Conservation (phyloP, 1,284 basidiomycete genomes). For the Moesziomyces parantarcticus region DNA sequence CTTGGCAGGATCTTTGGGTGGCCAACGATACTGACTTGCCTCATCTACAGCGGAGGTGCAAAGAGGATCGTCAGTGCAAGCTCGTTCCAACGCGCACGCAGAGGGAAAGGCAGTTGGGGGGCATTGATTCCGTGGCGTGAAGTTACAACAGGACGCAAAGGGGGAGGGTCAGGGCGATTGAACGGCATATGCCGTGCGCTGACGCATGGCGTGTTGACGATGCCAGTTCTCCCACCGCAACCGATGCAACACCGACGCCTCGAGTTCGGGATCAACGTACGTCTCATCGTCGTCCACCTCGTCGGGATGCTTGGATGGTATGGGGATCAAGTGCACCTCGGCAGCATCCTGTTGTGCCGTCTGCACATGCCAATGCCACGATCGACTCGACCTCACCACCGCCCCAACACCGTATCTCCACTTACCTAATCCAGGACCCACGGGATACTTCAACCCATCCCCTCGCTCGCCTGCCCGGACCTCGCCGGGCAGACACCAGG, state of each 20-base stretch:
- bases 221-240: conserved; percentile 42
- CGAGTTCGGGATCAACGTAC: conserved; percentile 26
- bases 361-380: conserved; percentile 13
- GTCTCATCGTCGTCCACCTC: conserved; percentile 17
- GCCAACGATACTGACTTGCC: conserved; percentile 70
- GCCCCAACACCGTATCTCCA: not conserved
- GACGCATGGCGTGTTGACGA: conserved; percentile 9
- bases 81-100: too few species aligned
- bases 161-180: not conserved
- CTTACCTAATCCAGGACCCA: conserved; percentile 20
- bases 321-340: not conserved
- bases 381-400: not conserved
- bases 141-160: too few species aligned
- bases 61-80: too few species aligned
- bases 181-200: not conserved
- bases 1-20: conserved; percentile 70
- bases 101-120: too few species aligned
- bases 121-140: too few species aligned
- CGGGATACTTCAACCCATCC: conserved; percentile 77
- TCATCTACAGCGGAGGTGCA: conserved; percentile 58
- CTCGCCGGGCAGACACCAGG: conserved; percentile 83
- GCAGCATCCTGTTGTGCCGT: conserved; percentile 11
- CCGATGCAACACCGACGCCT: conserved; percentile 33
- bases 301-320: too few species aligned
- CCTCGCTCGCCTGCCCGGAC: conserved; percentile 71